Evolutionary conservation across 805 yeast genomes (phyloP).

Genomic region (Schwanniomyces yamadae): DNA sequence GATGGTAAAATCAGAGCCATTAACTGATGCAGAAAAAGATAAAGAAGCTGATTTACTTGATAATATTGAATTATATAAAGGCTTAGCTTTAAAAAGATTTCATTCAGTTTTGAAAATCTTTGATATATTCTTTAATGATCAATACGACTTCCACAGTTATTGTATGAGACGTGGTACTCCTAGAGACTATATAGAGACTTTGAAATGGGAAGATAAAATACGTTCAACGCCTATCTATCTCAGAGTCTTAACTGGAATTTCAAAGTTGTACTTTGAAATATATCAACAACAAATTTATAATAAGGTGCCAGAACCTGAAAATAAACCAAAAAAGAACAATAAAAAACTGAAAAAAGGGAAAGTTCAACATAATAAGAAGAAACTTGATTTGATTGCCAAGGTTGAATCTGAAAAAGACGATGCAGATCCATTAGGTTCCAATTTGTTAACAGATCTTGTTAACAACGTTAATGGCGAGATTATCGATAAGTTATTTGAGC

Average conservation of each 20-base stretch:
- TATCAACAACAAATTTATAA: conserved; percentile 21
- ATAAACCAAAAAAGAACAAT: conserved; percentile 24
- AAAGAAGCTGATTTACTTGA: conserved; percentile 36
- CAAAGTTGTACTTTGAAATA: conserved; percentile 51
- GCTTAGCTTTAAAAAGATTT: conserved; percentile 80
- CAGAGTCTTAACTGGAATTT: conserved; percentile 68
- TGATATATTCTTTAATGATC: conserved; percentile 74
- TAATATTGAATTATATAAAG: conserved; percentile 48
- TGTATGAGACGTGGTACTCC: conserved; percentile 90
- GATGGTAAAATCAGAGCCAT: conserved; percentile 10
- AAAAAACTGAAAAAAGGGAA: conserved; percentile 61
- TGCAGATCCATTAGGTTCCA: conserved; percentile 59
- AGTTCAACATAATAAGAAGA: conserved; percentile 47
- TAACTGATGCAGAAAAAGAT: conserved; percentile 24
- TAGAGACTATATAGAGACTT: conserved; percentile 72
- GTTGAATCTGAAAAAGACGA: conserved; percentile 49
- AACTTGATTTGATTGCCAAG: conserved; percentile 50
- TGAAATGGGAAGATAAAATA: conserved; percentile 79
- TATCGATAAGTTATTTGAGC: conserved; percentile 42
- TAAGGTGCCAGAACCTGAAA: conserved; percentile 12
- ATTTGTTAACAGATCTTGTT: conserved; percentile 28
- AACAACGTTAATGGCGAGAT: conserved; percentile 32
- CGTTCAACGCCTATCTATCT: conserved; percentile 68
- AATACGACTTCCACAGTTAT: conserved; percentile 91
- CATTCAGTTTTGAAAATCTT: conserved; percentile 64